Evolutionary conservation across 495 filamentous ascomycete species (phyloP).

Genomic region (Hyaloscypha bicolor): DNA sequence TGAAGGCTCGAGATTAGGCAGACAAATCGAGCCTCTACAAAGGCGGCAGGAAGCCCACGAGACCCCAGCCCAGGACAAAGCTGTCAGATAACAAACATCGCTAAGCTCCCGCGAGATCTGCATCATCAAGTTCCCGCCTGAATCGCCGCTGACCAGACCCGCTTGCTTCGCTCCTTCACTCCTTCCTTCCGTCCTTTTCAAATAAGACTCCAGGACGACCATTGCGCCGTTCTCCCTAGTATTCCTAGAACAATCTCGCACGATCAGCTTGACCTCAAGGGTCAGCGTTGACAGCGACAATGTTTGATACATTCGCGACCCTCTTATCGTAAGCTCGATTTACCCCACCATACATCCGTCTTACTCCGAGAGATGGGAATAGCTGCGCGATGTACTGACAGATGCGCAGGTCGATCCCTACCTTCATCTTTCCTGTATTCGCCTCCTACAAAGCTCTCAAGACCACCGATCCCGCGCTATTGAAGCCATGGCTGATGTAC

Average conservation of each 20-base stretch:
- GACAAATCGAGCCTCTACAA: not conserved
- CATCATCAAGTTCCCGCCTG: not conserved
- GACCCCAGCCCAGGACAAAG: slow-evolving; percentile 4
- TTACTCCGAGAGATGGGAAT: slow-evolving; percentile 18
- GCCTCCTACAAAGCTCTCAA: slow-evolving; percentile 98
- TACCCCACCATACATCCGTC: slow-evolving; percentile 26
- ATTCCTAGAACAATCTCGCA: slow-evolving; percentile 1
- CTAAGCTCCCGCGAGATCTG: not conserved
- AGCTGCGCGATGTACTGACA: slow-evolving; percentile 26
- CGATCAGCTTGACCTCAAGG: not conserved
- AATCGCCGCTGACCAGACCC: slow-evolving; percentile 16
- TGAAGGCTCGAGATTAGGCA: slow-evolving; percentile 1
- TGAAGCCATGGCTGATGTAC: slow-evolving; percentile 99
- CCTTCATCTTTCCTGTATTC: slow-evolving; percentile 94
- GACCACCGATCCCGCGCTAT: slow-evolving; percentile 83
- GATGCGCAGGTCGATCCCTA: slow-evolving; percentile 71
- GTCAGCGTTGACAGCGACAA: slow-evolving; percentile 37
- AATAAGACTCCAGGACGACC: not conserved
- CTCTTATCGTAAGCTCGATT: slow-evolving; percentile 68
- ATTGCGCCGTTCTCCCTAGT: slow-evolving; percentile 1
- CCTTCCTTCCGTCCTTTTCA: slow-evolving; percentile 2
- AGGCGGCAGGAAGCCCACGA: not conserved
- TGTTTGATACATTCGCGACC: slow-evolving; percentile 83
- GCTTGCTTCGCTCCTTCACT: slow-evolving; percentile 1
- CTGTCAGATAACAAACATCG: slow-evolving; percentile 16